These are phyloP conservation scores for Paramecium octaurelia DNA, from an alignment of 73 alveolate genomes.

Conservation along the genomic window DNA sequence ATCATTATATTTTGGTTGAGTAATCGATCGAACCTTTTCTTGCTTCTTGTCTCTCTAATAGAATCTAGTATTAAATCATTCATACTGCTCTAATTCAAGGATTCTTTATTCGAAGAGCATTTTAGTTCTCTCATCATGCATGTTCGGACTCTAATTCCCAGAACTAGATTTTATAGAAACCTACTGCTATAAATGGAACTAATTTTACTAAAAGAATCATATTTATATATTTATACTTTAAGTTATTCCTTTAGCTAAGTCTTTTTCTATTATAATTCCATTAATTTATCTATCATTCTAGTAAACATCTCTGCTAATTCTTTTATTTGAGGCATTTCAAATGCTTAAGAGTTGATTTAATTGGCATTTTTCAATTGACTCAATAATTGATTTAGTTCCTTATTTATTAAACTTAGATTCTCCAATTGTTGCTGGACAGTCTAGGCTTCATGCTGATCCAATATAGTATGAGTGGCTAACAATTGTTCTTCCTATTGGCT, in stretches of 20 bases:
- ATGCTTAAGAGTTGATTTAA: neutral
- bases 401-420: neutral
- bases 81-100: slow-evolving; percentile 22
- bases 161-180: neutral
- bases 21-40: neutral
- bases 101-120: slow-evolving; percentile 41
- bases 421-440: neutral
- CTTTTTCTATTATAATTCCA: neutral
- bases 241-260: neutral
- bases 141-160: slow-evolving; percentile 8
- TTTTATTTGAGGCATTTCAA: neutral
- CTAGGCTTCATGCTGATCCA: neutral
- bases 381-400: neutral
- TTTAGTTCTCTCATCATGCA: slow-evolving; percentile 10
- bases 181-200: neutral
- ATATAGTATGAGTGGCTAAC: neutral
- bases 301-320: neutral
- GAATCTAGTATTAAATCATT: neutral
- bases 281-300: neutral
- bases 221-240: neutral
- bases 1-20: neutral
- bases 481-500: neutral
- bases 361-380: neutral
- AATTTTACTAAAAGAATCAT: neutral
- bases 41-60: neutral